phyloP scores from a whole-genome alignment of 2,329 filamentous ascomycete species.

The Cryphonectria naterciae region DNA sequence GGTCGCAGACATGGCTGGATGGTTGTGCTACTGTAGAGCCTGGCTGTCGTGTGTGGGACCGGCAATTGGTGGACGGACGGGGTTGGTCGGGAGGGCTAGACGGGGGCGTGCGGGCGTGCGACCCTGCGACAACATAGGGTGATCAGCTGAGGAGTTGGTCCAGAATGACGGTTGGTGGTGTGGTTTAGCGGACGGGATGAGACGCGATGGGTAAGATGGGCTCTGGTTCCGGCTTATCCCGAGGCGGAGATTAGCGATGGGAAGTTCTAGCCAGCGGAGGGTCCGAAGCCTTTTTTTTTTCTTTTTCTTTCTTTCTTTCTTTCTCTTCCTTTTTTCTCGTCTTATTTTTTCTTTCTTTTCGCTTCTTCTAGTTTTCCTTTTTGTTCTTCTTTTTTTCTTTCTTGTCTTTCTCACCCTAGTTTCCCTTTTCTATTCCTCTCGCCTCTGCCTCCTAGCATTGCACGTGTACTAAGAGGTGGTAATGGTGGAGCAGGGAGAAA shows the following conservation, averaged over 20 bases:
- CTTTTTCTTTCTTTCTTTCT: background rate
- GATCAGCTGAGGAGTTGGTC: constrained; percentile 20
- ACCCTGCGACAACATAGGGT: background rate
- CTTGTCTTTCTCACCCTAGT: background rate
- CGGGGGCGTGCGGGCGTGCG: background rate
- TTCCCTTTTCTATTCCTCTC: background rate
- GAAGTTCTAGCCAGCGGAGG: background rate
- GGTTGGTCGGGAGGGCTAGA: background rate
- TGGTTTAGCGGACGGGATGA: constrained; percentile 7
- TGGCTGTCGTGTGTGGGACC: background rate
- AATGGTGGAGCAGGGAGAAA: background rate
- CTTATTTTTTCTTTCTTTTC: background rate
- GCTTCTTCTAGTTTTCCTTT: background rate
- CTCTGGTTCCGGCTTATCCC: constrained; percentile 14
- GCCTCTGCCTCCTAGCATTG: background rate
- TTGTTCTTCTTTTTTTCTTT: background rate
- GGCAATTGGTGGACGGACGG: background rate
- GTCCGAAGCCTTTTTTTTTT: background rate
- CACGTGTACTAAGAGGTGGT: background rate
- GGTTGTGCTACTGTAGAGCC: background rate
- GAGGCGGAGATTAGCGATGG: constrained; percentile 18
- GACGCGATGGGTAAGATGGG: background rate
- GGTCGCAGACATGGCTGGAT: background rate
- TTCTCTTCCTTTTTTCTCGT: too few relatives aligned
- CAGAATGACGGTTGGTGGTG: constrained; percentile 21